Conservation (phyloP, 371 early-diverging fungal genomes). For the Syncephalastrum sp. region DNA sequence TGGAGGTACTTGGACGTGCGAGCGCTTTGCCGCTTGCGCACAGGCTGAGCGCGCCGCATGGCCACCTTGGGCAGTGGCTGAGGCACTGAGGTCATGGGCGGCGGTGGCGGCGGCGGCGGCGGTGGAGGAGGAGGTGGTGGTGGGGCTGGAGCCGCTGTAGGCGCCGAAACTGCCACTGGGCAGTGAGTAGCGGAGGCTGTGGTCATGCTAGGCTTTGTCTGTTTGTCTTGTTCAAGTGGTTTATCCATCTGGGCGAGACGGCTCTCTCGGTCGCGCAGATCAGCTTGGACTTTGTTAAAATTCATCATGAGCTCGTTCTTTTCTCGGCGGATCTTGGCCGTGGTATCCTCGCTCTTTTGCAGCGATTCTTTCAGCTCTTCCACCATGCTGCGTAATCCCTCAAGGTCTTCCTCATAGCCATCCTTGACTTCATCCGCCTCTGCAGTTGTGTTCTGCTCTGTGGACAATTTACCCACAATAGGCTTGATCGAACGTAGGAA, state of each 20-base stretch:
- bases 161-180: slow-evolving; percentile 13
- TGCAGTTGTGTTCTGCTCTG: slow-evolving; percentile 8
- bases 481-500: slow-evolving; percentile 49
- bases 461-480: slow-evolving; percentile 53
- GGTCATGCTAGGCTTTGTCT: neutral
- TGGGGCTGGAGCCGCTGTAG: slow-evolving; percentile 27
- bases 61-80: slow-evolving; percentile 3
- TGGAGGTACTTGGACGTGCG: slow-evolving; percentile 39
- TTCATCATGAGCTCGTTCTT: slow-evolving; percentile 50
- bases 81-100: slow-evolving; percentile 8
- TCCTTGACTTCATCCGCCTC: neutral
- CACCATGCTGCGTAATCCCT: slow-evolving; percentile 44
- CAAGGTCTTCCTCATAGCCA: slow-evolving; percentile 31
- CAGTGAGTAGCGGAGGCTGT: slow-evolving; percentile 1
- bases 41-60: slow-evolving; percentile 12
- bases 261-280: slow-evolving; percentile 36
- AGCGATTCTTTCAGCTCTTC: slow-evolving; percentile 40
- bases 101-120: slow-evolving; percentile 28
- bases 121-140: slow-evolving; percentile 28
- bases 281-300: slow-evolving; percentile 37
- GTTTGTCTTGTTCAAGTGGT: slow-evolving; percentile 4
- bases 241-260: slow-evolving; percentile 16
- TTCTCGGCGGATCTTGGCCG: slow-evolving; percentile 44
- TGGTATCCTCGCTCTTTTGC: slow-evolving; percentile 28
- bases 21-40: slow-evolving; percentile 15